These are phyloP conservation scores for Trichosporon ovoides DNA, from an alignment of 1,284 basidiomycete species.

Conservation along the genomic window DNA sequence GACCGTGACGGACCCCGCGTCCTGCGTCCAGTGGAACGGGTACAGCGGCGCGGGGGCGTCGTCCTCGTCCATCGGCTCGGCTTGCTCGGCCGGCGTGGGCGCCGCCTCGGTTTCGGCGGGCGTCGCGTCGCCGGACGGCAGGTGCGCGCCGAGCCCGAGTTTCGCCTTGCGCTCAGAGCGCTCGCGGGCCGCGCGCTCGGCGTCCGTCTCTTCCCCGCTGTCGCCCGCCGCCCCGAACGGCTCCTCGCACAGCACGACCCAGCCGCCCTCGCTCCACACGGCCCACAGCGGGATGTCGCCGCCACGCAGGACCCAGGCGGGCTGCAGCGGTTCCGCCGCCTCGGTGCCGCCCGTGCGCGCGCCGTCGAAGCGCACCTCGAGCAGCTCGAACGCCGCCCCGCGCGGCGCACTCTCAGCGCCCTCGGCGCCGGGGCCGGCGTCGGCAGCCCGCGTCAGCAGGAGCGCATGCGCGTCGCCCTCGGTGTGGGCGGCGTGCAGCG, in stretches of 20 bases:
- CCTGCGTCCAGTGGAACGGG: constrained; percentile 89
- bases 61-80: constrained; percentile 14
- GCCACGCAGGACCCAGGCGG: constrained; percentile 62
- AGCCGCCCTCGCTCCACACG: constrained; percentile 30
- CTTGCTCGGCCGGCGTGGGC: not conserved
- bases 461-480: constrained; percentile 20
- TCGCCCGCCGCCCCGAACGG: constrained; percentile 16
- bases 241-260: constrained; percentile 35
- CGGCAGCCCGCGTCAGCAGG: constrained; percentile 27
- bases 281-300: constrained; percentile 61
- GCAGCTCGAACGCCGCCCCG: constrained; percentile 29
- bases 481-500: constrained; percentile 27
- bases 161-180: constrained; percentile 20
- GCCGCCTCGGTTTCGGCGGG: not conserved
- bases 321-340: constrained; percentile 49
- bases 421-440: too few relatives aligned
- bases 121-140: constrained; percentile 2
- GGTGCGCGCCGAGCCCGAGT: constrained; percentile 32
- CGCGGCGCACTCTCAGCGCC: too few relatives aligned
- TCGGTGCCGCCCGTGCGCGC: constrained; percentile 14
- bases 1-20: constrained; percentile 70
- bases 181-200: not conserved
- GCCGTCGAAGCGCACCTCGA: constrained; percentile 32
- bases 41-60: constrained; percentile 33
- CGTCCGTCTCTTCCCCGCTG: constrained; percentile 17